These are phyloP conservation scores for Leucaena leucocephala DNA, from an alignment of 306 rosid species.

Conservation along the genomic window DNA sequence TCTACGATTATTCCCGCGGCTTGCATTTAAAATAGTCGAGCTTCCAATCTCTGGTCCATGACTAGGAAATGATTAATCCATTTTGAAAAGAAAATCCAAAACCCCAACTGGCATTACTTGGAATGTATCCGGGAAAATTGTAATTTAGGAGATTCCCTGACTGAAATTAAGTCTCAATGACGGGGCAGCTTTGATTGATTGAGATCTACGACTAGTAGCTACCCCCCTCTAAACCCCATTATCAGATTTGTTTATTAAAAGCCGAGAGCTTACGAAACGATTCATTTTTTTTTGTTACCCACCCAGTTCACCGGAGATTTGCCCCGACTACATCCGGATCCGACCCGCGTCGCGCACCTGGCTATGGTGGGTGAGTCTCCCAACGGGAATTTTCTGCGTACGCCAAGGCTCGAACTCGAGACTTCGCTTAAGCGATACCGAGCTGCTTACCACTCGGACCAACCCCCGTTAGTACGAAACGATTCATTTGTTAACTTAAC, in stretches of 20 bases:
- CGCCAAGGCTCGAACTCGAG: no score
- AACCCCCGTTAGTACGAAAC: no score
- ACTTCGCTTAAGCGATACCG: no score
- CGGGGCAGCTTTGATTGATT: conserved; percentile 45
- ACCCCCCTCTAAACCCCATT: conserved; percentile 5
- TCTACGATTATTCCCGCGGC: conserved; percentile 20
- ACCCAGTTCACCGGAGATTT: no score
- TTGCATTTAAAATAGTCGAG: neutral
- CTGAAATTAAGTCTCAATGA: conserved; percentile 27
- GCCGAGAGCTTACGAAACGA: conserved; percentile 7
- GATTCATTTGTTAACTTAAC: neutral
- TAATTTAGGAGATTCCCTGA: conserved; percentile 53
- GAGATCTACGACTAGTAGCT: conserved; percentile 9
- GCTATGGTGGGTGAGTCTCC: no score
- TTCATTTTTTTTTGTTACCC: no score
- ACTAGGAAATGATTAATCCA: conserved; percentile 26
- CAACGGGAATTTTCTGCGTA: no score
- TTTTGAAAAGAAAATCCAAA: conserved; percentile 32
- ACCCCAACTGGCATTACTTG: conserved; percentile 64
- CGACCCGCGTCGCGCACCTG: no score
- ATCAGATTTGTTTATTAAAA: neutral
- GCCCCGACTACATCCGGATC: no score
- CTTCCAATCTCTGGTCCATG: conserved; percentile 34
- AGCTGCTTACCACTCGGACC: no score
- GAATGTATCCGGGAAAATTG: conserved; percentile 53